Percentiles rank a stretch among this genome's conserved stretches.
These are phyloP conservation scores for Trichoderma virens DNA, from an alignment of 495 filamentous ascomycete genomes.

Conservation along the genomic window DNA sequence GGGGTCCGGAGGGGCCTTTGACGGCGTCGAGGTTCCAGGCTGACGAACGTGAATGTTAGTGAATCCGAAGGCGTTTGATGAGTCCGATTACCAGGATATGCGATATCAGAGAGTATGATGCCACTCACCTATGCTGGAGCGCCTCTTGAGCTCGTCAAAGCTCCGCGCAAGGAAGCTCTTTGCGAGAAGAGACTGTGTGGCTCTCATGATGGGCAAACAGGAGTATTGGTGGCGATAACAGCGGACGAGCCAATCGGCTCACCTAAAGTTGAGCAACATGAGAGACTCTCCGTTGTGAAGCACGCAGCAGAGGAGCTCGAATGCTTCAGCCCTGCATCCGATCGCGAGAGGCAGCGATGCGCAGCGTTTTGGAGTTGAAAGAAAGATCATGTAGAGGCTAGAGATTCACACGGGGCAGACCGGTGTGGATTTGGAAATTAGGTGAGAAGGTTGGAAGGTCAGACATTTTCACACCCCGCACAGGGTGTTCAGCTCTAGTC, in stretches of 20 bases:
- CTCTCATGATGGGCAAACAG: constrained; percentile 27
- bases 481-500: too few relatives aligned
- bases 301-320: neutral
- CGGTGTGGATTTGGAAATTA: neutral
- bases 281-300: neutral
- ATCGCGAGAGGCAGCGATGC: neutral
- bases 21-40: constrained; percentile 45
- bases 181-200: constrained; percentile 28
- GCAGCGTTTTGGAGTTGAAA: neutral
- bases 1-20: constrained; percentile 45
- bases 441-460: neutral
- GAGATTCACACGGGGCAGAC: neutral
- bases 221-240: neutral
- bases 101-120: neutral
- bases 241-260: constrained; percentile 10
- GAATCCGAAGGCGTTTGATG: neutral
- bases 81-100: neutral
- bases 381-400: neutral
- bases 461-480: neutral
- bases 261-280: neutral
- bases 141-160: constrained; percentile 38
- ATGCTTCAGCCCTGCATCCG: neutral
- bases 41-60: too few relatives aligned
- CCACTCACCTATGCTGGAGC: constrained; percentile 34
- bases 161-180: constrained; percentile 40